Percentiles rank a stretch among this genome's conserved stretches.
Evolutionary conservation across 805 yeast genomes (phyloP).

Genomic region (Maudiozyma barnettii): DNA sequence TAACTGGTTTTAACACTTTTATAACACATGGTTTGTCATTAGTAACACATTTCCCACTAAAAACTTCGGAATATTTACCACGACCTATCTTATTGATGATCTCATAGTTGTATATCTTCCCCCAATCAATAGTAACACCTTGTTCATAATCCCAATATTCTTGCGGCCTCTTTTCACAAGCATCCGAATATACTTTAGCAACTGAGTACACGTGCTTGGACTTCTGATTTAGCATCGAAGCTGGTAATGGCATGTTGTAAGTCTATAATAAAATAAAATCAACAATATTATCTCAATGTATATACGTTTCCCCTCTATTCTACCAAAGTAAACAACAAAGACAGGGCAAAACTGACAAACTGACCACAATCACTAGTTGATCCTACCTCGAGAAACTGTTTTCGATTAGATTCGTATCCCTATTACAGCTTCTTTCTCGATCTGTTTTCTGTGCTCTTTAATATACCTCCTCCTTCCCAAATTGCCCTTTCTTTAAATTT

Average conservation of each 20-base stretch:
- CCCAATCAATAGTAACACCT: slow-evolving; percentile 66
- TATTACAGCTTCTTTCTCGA: no score
- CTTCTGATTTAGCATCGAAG: slow-evolving; percentile 27
- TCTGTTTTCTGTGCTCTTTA: no score
- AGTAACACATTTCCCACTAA: slow-evolving; percentile 64
- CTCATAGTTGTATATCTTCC: slow-evolving; percentile 76
- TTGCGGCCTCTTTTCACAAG: slow-evolving; percentile 62
- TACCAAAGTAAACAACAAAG: neutral
- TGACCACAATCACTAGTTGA: no score
- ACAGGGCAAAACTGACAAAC: no score
- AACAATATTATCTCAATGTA: neutral
- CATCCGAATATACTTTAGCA: slow-evolving; percentile 75
- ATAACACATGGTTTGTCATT: slow-evolving; percentile 65
- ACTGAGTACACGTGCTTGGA: slow-evolving; percentile 39
- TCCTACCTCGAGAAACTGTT: no score
- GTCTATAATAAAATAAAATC: no score
- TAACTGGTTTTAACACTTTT: slow-evolving; percentile 88
- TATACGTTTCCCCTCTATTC: neutral
- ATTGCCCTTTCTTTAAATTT: neutral
- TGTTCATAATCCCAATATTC: slow-evolving; percentile 82
- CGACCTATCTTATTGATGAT: slow-evolving; percentile 77
- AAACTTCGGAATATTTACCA: slow-evolving; percentile 91
- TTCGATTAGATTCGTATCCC: no score
- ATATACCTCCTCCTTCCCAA: neutral
- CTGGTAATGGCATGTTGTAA: slow-evolving; percentile 27